phyloP scores from a whole-genome alignment of 1,284 basidiomycete genomes.

The Tetrapyrgos nigripes region DNA sequence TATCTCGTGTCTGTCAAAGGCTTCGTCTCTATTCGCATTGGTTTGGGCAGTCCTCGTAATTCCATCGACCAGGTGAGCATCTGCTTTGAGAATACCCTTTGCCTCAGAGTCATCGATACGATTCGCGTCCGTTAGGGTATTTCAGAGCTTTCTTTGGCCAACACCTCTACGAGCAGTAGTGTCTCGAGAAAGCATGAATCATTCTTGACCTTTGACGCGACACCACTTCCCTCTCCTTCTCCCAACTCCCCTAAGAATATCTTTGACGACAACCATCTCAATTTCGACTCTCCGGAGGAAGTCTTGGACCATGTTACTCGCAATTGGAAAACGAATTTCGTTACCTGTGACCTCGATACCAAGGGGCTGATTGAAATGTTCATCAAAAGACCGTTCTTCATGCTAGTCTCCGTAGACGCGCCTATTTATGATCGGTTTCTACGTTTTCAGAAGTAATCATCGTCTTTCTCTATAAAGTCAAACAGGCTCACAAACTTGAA shows the following conservation, averaged over 20 bases:
- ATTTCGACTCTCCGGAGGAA: constrained; percentile 45
- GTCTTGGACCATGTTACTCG: constrained; percentile 83
- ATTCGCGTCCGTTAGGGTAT: not conserved
- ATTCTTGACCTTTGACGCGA: constrained; percentile 29
- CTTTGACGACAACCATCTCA: constrained; percentile 10
- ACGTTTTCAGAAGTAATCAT: constrained; percentile 55
- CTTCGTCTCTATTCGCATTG: constrained; percentile 54
- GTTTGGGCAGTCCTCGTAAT: constrained; percentile 23
- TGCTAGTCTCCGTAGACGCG: constrained; percentile 88
- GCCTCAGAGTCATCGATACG: not conserved
- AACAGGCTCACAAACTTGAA: no score
- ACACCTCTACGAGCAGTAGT: not conserved
- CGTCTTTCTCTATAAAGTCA: constrained; percentile 2
- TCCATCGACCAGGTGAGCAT: not conserved
- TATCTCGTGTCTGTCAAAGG: constrained; percentile 68
- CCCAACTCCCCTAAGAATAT: not conserved
- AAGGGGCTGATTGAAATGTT: constrained; percentile 73
- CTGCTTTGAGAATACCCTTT: not conserved
- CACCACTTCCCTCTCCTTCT: constrained; percentile 18
- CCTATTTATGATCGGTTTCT: constrained; percentile 71
- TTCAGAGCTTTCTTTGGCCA: not conserved
- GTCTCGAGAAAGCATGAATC: constrained; percentile 28
- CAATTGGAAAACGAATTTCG: constrained; percentile 84
- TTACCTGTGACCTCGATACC: constrained; percentile 78
- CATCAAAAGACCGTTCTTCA: constrained; percentile 88